Base-by-base conservation (phyloP, 2,329 filamentous ascomycete species). In the Diplocarpon rosae region DNA sequence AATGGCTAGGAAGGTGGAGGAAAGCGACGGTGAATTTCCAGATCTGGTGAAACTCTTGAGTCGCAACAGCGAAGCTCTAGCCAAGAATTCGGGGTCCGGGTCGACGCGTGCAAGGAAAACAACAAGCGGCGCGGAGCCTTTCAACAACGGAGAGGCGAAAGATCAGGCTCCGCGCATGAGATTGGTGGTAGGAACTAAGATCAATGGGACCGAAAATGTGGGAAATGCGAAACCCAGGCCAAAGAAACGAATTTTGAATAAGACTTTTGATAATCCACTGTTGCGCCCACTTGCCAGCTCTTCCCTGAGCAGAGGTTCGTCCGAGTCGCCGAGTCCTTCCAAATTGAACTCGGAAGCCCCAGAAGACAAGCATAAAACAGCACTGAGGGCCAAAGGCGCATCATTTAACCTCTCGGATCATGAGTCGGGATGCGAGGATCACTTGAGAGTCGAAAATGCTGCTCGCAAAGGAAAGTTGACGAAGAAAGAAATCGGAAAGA, bases 11-110 rank as follows among this genome's bases (percentile, higher is more conserved):
- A 15, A 46, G 43, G 46, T 47, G 20, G 48, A 51, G 17, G 52
- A 52, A 39, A 55, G 44, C 29, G 54, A 54, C n/a, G 52, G 49
- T 39, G 54, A 56, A 2, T 48, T 56, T 7, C 55, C 55, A 1
- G 51, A 51, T 29, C 30, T 57, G 1, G 46, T 34, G n/a, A 42
- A 45, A 11, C 30, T 54, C 11, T 20, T 43, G 28, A 46, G 38
- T 32, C 41, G 34, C 11, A 32, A 37, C 4, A 35, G 5, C 15
- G 11, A 4, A 12, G 4, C 31, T 24, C 9, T 14, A 2, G 4
- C 16, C 1, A n/a, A 7, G 12, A 37, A 24, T 5, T 4, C 41
- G 12, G 15, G 12, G 11, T 37, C 27, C 7, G 13, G 8, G 13
- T 12, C 20, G 20, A 24, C 4, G 12, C 34, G 28, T 15, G 27